Base-by-base conservation (phyloP, 2,329 filamentous ascomycete species). In the Ramichloridium luteum region DNA sequence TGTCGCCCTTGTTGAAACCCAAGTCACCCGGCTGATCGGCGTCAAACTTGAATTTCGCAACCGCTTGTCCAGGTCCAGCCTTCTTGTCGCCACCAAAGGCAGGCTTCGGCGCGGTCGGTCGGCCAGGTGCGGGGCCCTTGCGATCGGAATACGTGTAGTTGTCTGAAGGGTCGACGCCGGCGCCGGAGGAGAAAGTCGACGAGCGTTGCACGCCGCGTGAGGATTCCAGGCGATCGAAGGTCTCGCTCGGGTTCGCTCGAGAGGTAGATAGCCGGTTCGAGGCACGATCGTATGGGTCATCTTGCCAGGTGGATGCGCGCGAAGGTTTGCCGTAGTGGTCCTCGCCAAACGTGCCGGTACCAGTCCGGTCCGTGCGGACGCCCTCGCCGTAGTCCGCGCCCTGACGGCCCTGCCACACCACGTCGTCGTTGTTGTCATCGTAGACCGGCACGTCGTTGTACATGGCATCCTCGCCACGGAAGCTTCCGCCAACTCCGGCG, bases 401-500 rank as follows among this genome's bases (percentile, higher is more conserved):
- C 30, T 69, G 70, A 37, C 74, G 68, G 25, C 80, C 80, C 52
- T 86, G 79, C 83, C 84, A 93, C 5, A 85, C 76, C 6, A 83
- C 75, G 45, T 86, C 76, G 46, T 93, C 85, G 50, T 83, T 80
- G 23, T 68, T 62, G 38, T 88, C 76, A 48, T 88, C 84, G 57
- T 94, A 96, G 14, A 92, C 72, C 9, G 90, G 88, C 13, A 80
- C 72, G 50, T 96, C 86, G 58, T 96, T 96, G 67, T 96, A 96
- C 75, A 90, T 86, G 28, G 62, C 51, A 46, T 82, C 77, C 37
- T 71, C 67, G 28, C 55, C 49, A 4, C 51, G 46, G 10, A 56
- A 57, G 16, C 49, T 51, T 38, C 57, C 58, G 17, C 67, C 60
- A 36, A 72, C 65, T 28, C 85, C 83, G 25, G 74, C 75, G 58